phyloP scores from a whole-genome alignment of 371 early-diverging fungal genomes.

The Lichtheimia ornata region DNA sequence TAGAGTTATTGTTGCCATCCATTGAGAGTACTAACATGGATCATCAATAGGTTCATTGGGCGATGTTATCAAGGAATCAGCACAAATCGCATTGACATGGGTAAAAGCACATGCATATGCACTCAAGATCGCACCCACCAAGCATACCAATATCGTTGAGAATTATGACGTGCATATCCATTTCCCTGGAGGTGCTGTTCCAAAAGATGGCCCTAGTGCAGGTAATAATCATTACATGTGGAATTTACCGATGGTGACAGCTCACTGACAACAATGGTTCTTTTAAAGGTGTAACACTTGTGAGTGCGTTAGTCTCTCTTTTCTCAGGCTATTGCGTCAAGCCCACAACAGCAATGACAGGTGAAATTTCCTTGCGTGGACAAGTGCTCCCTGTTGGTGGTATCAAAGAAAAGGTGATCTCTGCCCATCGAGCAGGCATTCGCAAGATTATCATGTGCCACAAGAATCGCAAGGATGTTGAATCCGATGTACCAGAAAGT shows the following conservation, averaged over 20 bases:
- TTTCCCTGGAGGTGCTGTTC: constrained; percentile 73
- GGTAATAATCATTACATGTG: constrained; percentile 48
- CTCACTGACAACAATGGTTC: too few species aligned
- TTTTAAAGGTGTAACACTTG: constrained; percentile 27
- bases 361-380: constrained; percentile 86
- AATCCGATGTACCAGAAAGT: constrained; percentile 70
- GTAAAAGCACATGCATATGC: constrained; percentile 72
- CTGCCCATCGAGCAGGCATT: constrained; percentile 83
- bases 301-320: constrained; percentile 71
- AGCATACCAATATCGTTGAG: constrained; percentile 45
- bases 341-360: constrained; percentile 77
- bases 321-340: constrained; percentile 65
- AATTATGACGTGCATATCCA: constrained; percentile 80
- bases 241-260: constrained; percentile 70
- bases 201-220: constrained; percentile 59
- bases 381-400: constrained; percentile 87
- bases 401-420: constrained; percentile 87
- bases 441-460: constrained; percentile 60
- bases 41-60: constrained; percentile 70
- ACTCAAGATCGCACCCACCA: constrained; percentile 52
- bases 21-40: neutral
- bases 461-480: constrained; percentile 62
- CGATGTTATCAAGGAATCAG: constrained; percentile 88
- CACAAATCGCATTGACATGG: constrained; percentile 80
- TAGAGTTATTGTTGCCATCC: neutral